Evolutionary conservation across 768 basidiomycete species (phyloP), one percentile per base, ranked within the genome.

Genomic region (Rhizopogon vinicolor): DNA sequence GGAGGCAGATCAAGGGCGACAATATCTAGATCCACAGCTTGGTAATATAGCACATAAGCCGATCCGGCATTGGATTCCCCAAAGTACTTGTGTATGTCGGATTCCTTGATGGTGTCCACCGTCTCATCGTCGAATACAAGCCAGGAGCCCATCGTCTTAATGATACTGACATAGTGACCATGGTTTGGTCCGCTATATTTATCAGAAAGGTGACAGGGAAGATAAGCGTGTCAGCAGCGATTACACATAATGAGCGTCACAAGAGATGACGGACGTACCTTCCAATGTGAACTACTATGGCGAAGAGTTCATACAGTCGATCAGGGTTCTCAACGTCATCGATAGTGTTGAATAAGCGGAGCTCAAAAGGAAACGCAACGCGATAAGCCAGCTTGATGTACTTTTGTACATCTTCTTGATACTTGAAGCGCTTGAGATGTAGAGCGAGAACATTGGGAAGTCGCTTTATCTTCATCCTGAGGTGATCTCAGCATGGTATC

Each of bases 221-320:
- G 56, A 57, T 13, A 19, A 37, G 19, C 7, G 60, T 18, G 52
- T 68, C 54, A 63, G 54, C 41, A 9, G 35, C 35, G 44, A 33
- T 37, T 40, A 55, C 42, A 52, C 48, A 51, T 51, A 44, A 52
- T 35, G 29, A 56, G 48, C 33, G 52, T 53, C 31, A 42, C 35
- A 61, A 58, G 53, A 50, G 6, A 16, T 14, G 60, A 68, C 29
- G n/a, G 44, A 85, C 92, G 66, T 72, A 96, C 95, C 84, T 90
- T 80, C 97, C 97, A 60, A 99, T 95, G 72, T 99, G 97, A n/a
- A 99, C 93, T 35, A 99, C 95, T 55, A 98, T 92, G 13, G 92
- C 94, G 68, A 95, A 98, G 28, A 99, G 81, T 68, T 91, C 86
- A 74, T 97, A 99, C 58, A 98, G 69, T 52, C 95, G 79, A 69